Evolutionary conservation across 208 protist species (phyloP).

Genomic region (Borovskyia barvae): DNA sequence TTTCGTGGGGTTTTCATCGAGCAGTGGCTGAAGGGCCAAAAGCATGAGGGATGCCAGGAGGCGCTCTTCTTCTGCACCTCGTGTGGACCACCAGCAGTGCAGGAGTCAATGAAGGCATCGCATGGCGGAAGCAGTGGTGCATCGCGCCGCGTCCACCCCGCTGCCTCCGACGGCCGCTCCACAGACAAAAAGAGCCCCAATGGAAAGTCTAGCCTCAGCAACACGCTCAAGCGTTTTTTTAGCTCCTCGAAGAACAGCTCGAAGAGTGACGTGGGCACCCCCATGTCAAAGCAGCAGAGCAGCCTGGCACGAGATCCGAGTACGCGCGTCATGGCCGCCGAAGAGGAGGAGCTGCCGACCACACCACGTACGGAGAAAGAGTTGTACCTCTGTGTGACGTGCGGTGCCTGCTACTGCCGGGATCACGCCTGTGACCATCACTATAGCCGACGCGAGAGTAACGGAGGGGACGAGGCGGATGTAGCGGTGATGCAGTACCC

Average conservation of each 20-base stretch:
- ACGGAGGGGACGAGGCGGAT: slow-evolving; percentile 8
- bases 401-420: slow-evolving; percentile 63
- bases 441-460: slow-evolving; percentile 36
- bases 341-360: slow-evolving; percentile 44
- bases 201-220: slow-evolving; percentile 15
- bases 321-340: slow-evolving; percentile 20
- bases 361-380: slow-evolving; percentile 53
- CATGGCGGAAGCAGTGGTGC: background rate
- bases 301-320: slow-evolving; percentile 10
- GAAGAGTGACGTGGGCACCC: slow-evolving; percentile 15
- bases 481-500: slow-evolving; percentile 37
- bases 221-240: slow-evolving; percentile 29
- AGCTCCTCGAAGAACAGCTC: slow-evolving; percentile 11
- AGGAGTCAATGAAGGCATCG: slow-evolving; percentile 18
- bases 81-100: slow-evolving; percentile 34
- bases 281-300: background rate
- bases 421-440: slow-evolving; percentile 58
- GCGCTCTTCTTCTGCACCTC: slow-evolving; percentile 44
- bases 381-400: slow-evolving; percentile 72
- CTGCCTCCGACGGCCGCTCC: background rate
- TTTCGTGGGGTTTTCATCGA: slow-evolving; percentile 46
- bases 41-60: slow-evolving; percentile 25
- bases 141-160: background rate
- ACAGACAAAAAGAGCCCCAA: slow-evolving; percentile 17
- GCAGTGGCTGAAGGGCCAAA: slow-evolving; percentile 39